Evolutionary conservation across 2,329 filamentous ascomycete species (phyloP).

Genomic region (Metarhizium brunneum): DNA sequence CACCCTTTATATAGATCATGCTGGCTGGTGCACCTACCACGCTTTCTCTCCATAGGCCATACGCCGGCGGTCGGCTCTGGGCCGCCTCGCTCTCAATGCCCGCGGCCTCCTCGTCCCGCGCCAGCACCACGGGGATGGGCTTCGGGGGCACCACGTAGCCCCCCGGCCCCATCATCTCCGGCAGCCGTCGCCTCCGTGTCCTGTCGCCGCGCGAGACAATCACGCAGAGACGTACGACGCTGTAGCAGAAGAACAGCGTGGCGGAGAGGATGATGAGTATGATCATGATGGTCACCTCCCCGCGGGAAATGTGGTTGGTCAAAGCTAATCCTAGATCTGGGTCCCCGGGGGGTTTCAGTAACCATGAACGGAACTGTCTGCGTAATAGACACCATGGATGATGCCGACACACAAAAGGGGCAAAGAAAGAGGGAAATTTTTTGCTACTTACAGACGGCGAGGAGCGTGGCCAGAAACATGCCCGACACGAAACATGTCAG

Average conservation of each 20-base stretch:
- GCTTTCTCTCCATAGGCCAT: constrained; percentile 75
- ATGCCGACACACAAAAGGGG: constrained; percentile 9
- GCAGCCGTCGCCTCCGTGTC: constrained; percentile 11
- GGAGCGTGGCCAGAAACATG: constrained; percentile 45
- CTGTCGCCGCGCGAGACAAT: constrained; percentile 43
- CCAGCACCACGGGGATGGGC: constrained; percentile 70
- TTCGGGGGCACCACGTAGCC: constrained; percentile 61
- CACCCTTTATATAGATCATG: too few species aligned
- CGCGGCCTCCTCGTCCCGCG: constrained; percentile 62
- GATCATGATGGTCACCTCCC: constrained; percentile 71
- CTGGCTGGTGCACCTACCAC: constrained; percentile 48
- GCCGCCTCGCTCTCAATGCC: constrained; percentile 44
- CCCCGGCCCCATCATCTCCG: constrained; percentile 42
- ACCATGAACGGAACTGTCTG: not conserved
- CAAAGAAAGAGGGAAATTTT: not conserved
- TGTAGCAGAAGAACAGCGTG: constrained; percentile 73
- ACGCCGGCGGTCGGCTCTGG: constrained; percentile 66
- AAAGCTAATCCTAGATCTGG: constrained; percentile 66
- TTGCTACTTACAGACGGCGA: constrained; percentile 53
- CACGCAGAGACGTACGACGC: constrained; percentile 64
- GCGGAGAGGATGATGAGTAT: constrained; percentile 67
- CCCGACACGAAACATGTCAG: constrained; percentile 58
- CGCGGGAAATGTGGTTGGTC: constrained; percentile 51
- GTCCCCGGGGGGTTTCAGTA: not conserved
- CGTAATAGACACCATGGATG: not conserved